A percentile compares a stretch with the other conserved stretches of the same genome.
These are phyloP conservation scores for Wickerhamiella hasegawae DNA, from an alignment of 805 yeast genomes.

Conservation along the genomic window DNA sequence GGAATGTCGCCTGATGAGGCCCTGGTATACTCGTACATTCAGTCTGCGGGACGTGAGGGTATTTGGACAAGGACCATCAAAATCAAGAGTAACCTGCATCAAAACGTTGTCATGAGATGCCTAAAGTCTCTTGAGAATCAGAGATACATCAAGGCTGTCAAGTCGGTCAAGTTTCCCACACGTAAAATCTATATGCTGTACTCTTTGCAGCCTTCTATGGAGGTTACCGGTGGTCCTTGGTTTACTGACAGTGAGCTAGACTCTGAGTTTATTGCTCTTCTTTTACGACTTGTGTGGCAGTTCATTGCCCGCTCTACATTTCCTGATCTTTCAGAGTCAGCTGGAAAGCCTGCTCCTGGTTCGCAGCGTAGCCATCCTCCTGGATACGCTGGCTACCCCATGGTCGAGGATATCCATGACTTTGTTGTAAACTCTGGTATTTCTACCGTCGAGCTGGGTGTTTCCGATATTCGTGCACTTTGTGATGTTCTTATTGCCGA, in stretches of 20 bases:
- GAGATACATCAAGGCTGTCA: slow-evolving; percentile 73
- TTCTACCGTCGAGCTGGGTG: slow-evolving; percentile 63
- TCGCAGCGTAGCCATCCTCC: slow-evolving; percentile 39
- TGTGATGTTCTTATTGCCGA: slow-evolving; percentile 83
- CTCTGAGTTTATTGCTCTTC: slow-evolving; percentile 76
- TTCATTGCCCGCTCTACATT: slow-evolving; percentile 60
- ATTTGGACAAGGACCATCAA: slow-evolving; percentile 90
- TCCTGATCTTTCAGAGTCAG: too few relatives aligned
- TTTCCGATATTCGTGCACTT: slow-evolving; percentile 58
- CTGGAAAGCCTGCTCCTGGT: slow-evolving; percentile 15
- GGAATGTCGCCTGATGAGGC: slow-evolving; percentile 79
- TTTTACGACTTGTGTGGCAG: slow-evolving; percentile 76
- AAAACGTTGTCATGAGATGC: slow-evolving; percentile 75
- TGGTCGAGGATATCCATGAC: slow-evolving; percentile 55
- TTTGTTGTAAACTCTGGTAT: slow-evolving; percentile 60
- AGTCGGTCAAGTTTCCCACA: slow-evolving; percentile 80
- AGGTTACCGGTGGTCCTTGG: slow-evolving; percentile 99
- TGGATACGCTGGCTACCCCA: slow-evolving; percentile 46
- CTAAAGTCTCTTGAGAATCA: slow-evolving; percentile 66
- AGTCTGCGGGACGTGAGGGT: slow-evolving; percentile 87
- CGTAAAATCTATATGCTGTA: slow-evolving; percentile 93
- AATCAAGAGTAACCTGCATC: slow-evolving; percentile 77
- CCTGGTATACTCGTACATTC: slow-evolving; percentile 79
- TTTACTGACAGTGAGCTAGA: slow-evolving; percentile 92
- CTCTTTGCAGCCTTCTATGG: slow-evolving; percentile 82